Base-by-base conservation (phyloP, 2,329 filamentous ascomycete species). In the Alternaria arborescens region DNA sequence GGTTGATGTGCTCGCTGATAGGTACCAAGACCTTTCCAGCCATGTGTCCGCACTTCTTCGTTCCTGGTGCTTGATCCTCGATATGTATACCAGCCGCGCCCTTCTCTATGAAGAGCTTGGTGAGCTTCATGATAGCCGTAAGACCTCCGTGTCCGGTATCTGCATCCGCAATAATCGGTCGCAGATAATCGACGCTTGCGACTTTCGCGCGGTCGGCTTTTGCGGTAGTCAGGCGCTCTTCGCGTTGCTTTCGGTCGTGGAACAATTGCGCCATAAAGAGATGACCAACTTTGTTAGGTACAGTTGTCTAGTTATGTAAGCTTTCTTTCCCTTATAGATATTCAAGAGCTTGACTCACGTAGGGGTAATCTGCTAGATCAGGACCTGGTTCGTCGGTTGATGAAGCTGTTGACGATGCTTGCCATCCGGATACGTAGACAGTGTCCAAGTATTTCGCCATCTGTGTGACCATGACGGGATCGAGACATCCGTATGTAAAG, bases 21-120 rank as follows among this genome's bases (percentile, higher is more conserved):
- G 95, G 95, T 53, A 99, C 95, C 62, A 99, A 85, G 43, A 98
- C 95, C 84, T 98, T 98, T 76, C 95, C 95, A 68, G 95, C 95
- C 95, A 98, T 98, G 83, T 98, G 95, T 66, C 95, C 95, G 80
- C 95, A 99, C 87, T 99, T 99, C 88, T 99, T 99, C 51, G 95
- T 98, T 55, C 95, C 95, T 3, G 95, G 94, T 4, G 95, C 94
- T 82, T 98, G 95, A 79, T 99, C 95, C 82, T 99, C 95, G 71
- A 99, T 97, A 82, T 99, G 95, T 75, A 99, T 97, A 69, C 95
- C 95, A 42, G 95, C 95, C 46, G 95, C 95, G 71, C 95, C 95
- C 81, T 94, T 93, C 84, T 99, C 95, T 67, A 98, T 83, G 80
- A 99, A 98, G 58, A 98, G 88, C 86, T 97, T 97, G 67, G 95